A percentile compares a stretch with the other conserved stretches of the same genome.
Evolutionary conservation across 2,329 filamentous ascomycete species (phyloP).

Genomic region (Coccinonectria pachysandricola): DNA sequence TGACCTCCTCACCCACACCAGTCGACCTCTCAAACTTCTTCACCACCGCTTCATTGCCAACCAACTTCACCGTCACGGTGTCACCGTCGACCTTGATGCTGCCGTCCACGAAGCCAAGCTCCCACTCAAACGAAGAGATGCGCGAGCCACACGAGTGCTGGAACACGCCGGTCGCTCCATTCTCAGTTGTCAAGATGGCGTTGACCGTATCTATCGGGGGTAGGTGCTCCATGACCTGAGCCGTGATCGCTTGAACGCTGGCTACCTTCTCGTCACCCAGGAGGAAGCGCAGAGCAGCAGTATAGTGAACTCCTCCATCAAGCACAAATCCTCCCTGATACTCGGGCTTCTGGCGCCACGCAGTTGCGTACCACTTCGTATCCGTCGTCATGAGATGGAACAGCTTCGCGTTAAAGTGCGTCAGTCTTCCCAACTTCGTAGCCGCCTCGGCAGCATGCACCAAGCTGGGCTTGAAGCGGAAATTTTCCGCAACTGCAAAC

Average conservation of each 20-base stretch:
- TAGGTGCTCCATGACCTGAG: slow-evolving; percentile 44
- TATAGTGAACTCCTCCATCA: slow-evolving; percentile 65
- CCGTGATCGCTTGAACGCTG: slow-evolving; percentile 43
- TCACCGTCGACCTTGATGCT: slow-evolving; percentile 39
- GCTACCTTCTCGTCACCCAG: slow-evolving; percentile 37
- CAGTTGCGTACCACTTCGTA: slow-evolving; percentile 40
- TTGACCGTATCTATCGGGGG: slow-evolving; percentile 58
- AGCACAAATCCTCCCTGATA: slow-evolving; percentile 70
- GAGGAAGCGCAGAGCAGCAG: slow-evolving; percentile 52
- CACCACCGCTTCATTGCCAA: slow-evolving; percentile 22
- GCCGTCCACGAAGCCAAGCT: slow-evolving; percentile 48
- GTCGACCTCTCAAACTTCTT: slow-evolving; percentile 38
- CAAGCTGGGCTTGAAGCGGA: slow-evolving; percentile 51
- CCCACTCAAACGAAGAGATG: slow-evolving; percentile 41
- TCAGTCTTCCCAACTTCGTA: slow-evolving; percentile 19
- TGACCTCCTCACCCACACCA: slow-evolving; percentile 50
- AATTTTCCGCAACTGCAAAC: slow-evolving; percentile 63
- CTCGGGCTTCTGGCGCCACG: slow-evolving; percentile 57
- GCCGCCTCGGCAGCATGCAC: slow-evolving; percentile 37
- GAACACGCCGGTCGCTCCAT: slow-evolving; percentile 46
- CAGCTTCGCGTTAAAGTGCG: slow-evolving; percentile 37
- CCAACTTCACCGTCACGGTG: slow-evolving; percentile 28
- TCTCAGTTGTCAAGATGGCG: slow-evolving; percentile 43
- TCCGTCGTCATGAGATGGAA: slow-evolving; percentile 24
- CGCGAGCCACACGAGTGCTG: slow-evolving; percentile 47